These are phyloP conservation scores for Ophiostoma piceae DNA, from an alignment of 2,329 filamentous ascomycete species.

Conservation along the genomic window DNA sequence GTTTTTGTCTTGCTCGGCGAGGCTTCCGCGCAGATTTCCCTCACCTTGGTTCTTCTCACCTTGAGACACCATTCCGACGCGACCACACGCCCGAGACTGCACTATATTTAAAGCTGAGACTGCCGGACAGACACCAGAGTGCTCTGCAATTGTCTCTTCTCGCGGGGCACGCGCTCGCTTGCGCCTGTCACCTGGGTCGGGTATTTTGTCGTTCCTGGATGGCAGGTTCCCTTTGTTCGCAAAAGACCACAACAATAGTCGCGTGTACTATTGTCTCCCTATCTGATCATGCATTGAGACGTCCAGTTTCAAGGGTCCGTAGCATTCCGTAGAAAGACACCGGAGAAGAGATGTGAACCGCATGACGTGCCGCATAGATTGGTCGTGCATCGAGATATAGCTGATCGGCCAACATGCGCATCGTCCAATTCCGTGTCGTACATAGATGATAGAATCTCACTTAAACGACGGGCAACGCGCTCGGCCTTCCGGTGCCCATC, in stretches of 20 bases:
- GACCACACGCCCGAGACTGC: neutral
- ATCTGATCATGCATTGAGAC: neutral
- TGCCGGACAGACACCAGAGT: too few relatives aligned
- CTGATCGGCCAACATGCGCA: neutral
- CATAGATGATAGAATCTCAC: neutral
- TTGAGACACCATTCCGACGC: neutral
- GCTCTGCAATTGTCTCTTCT: neutral
- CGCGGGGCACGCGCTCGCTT: constrained; percentile 4
- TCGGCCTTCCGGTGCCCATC: neutral
- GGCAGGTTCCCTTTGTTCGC: neutral
- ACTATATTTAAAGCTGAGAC: neutral
- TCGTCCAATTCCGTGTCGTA: neutral
- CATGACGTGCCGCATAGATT: neutral
- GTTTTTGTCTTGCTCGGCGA: neutral
- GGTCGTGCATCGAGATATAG: neutral
- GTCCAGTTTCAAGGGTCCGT: neutral
- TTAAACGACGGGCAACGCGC: neutral
- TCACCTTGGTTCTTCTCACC: constrained; percentile 5
- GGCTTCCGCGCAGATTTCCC: neutral
- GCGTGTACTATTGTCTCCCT: neutral
- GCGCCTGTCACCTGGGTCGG: neutral
- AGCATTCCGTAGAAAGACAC: neutral
- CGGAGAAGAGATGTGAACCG: neutral
- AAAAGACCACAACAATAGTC: neutral
- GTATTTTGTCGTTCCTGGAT: neutral